These are phyloP conservation scores for Gautieria morchelliformis DNA, from an alignment of 768 basidiomycete species.

Conservation along the genomic window DNA sequence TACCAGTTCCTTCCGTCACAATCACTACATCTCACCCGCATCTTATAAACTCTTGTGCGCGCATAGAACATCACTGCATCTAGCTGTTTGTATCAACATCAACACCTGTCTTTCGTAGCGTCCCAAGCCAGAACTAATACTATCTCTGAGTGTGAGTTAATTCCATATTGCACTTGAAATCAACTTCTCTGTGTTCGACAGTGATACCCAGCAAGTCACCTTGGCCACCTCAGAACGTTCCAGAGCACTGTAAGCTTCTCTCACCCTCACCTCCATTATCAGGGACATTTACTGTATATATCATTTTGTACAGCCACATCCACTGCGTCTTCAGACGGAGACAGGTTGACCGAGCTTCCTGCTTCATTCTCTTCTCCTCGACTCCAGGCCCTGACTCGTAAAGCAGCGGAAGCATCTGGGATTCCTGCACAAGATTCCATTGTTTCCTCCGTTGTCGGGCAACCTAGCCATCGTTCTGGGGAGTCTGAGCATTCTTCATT, in stretches of 20 bases:
- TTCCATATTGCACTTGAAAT: not conserved
- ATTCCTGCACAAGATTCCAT: constrained; percentile 4
- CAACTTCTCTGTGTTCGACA: not conserved
- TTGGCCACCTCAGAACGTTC: not conserved
- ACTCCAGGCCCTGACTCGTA: not conserved
- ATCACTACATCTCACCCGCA: not conserved
- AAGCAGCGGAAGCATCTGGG: not conserved
- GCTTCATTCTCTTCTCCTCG: not conserved
- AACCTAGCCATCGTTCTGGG: not conserved
- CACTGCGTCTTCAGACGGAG: constrained; percentile 4
- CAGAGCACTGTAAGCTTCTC: not conserved
- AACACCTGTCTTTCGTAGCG: not conserved
- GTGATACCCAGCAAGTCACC: not conserved
- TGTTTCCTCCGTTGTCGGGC: not conserved
- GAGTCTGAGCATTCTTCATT: constrained; percentile 2
- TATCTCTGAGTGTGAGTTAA: not conserved
- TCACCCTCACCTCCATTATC: too few species aligned
- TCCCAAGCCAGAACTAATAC: not conserved
- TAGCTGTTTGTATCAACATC: not conserved
- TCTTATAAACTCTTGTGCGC: not conserved
- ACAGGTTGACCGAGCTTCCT: constrained; percentile 6
- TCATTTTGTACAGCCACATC: not conserved
- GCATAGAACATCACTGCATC: not conserved
- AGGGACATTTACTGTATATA: too few species aligned
- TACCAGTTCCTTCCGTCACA: not conserved